Evolutionary conservation across 1,284 basidiomycete species (phyloP), one percentile per base, ranked within the genome.

Genomic region (Cystobasidiaceae sp.): DNA sequence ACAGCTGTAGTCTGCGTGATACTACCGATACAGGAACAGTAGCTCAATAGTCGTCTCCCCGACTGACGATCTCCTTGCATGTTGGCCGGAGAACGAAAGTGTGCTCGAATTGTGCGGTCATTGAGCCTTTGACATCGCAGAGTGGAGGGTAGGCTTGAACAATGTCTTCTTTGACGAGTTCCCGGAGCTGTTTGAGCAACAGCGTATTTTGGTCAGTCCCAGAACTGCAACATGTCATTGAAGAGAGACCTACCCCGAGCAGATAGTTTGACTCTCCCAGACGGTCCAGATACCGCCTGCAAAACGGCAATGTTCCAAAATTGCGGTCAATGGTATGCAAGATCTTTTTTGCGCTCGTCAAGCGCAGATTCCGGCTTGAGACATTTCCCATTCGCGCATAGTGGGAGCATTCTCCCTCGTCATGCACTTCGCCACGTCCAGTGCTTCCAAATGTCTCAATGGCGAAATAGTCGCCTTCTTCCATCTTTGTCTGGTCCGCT

Each of bases 391-490:
- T 82, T 74, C 82, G 83, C 6, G 90, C 91, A 74, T 97, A 99
- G 78, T 98, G 96, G 32, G 92, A 96, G 74, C 87, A 89, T 45
- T 93, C 93, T 23, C 93, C 96, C 84, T 83, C 83, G 74, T 98
- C 94, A 13, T 90, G 82, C n/a, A 97, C 91, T 48, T 86, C 83
- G 3, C 94, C 96, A 44, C 88, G 82, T n/a, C 96, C 96, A 0
- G 94, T 98, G 25, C 89, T 90, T 23, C 96, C 96, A 78, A 99
- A 99, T 0, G 96, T 98, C 78, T 99, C 96, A 69, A 99, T 97
- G 15, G 96, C 96, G 76, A 93, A 98, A 77, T 97, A 96, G 75
- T 99, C 96, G 37, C 93, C 94, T 78, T 99, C 96, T 76, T 98
- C 96, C 96, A 98, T 99, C 80, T 91, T 96, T 21, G 89, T 91